phyloP scores from a whole-genome alignment of 345 rosid genomes.

The Murraya koenigii region DNA sequence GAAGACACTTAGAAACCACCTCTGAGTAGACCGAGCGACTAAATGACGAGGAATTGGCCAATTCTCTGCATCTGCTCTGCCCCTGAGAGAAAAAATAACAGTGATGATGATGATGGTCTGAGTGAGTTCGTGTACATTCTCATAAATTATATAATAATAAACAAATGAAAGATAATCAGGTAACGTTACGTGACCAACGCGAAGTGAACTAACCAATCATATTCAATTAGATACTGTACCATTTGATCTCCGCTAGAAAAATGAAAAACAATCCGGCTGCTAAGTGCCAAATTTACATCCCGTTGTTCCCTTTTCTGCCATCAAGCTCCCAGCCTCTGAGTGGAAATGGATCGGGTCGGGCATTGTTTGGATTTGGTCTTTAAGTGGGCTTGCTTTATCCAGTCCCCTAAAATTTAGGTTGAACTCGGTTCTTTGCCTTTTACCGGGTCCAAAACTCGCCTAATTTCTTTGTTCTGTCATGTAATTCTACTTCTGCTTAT shows the following conservation, averaged over 20 bases:
- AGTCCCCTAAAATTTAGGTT: not conserved
- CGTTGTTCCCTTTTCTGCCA: not conserved
- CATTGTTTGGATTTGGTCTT: not conserved
- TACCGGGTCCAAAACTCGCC: too few relatives aligned
- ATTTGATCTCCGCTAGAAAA: slow-evolving; percentile 2
- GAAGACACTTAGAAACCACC: slow-evolving; percentile 36
- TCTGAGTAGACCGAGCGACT: slow-evolving; percentile 57
- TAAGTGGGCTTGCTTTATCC: not conserved
- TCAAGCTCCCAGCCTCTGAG: not conserved
- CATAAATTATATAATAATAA: too few relatives aligned
- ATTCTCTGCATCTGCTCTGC: slow-evolving; percentile 38
- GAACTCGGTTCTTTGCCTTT: not conserved
- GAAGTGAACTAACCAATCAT: not conserved
- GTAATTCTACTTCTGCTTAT: too few relatives aligned
- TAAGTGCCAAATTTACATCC: not conserved
- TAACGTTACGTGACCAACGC: too few relatives aligned
- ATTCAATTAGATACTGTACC: not conserved
- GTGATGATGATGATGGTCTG: too few relatives aligned
- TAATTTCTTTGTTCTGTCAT: too few relatives aligned
- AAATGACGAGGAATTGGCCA: slow-evolving; percentile 51
- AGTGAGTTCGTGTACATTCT: not conserved
- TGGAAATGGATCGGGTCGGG: not conserved
- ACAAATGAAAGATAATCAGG: not conserved
- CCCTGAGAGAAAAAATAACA: not conserved
- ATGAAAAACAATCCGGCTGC: not conserved